Evolutionary conservation across 441 rosid genomes (phyloP).

Genomic region (California macrophylla): DNA sequence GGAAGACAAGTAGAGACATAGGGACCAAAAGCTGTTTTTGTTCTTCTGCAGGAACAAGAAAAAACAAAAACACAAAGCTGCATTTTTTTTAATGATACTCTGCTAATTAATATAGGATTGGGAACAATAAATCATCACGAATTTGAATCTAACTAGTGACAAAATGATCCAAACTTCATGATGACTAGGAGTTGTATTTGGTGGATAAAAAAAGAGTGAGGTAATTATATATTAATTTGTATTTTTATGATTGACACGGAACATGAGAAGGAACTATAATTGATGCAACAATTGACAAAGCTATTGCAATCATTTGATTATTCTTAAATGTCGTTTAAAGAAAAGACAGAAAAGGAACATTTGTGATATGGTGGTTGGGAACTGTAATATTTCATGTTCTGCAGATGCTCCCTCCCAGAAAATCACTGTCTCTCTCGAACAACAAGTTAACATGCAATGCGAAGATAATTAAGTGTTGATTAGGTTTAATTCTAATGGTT

Average conservation of each 20-base stretch:
- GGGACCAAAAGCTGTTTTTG: background rate
- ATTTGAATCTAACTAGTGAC: no score
- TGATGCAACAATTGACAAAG: background rate
- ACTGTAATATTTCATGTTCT: background rate
- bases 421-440: no score
- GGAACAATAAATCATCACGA: no score
- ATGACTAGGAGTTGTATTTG: no score
- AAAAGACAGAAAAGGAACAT: background rate
- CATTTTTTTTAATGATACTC: background rate
- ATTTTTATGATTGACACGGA: background rate
- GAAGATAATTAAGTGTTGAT: no score
- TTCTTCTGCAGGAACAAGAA: background rate
- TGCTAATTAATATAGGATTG: no score
- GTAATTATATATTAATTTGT: no score
- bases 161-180: no score
- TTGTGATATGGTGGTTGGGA: background rate
- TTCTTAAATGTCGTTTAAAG: background rate
- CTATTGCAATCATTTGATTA: background rate
- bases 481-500: no score
- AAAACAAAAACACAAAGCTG: background rate
- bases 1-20: slow-evolving; percentile 4
- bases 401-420: background rate
- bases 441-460: no score
- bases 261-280: background rate
- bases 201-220: no score